Percentiles rank a stretch among this genome's conserved stretches.
Evolutionary conservation across 371 early-diverging fungal genomes (phyloP).

Genomic region (Mucor saturninus): DNA sequence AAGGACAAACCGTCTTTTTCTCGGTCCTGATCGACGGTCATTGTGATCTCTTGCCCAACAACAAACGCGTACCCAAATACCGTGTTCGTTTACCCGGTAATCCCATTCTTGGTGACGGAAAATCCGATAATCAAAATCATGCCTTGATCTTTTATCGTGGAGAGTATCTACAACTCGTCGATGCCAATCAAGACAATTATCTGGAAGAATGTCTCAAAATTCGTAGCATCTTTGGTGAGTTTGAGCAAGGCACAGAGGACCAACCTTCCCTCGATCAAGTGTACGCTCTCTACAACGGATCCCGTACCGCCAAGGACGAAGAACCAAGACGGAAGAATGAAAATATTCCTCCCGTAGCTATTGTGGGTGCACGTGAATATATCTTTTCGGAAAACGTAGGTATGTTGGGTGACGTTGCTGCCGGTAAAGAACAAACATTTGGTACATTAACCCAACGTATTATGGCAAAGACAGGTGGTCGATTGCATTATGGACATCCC

Average conservation of each 20-base stretch:
- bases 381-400: constrained; percentile 92
- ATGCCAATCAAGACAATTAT: constrained; percentile 95
- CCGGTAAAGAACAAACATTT: constrained; percentile 91
- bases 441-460: constrained; percentile 89
- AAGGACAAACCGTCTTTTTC: constrained; percentile 60
- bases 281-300: constrained; percentile 25
- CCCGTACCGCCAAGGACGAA: too few species aligned
- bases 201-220: constrained; percentile 90
- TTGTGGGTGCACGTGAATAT: constrained; percentile 90
- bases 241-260: constrained; percentile 67
- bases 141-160: constrained; percentile 88
- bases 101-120: constrained; percentile 92
- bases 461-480: constrained; percentile 85
- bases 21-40: constrained; percentile 82
- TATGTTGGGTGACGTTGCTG: constrained; percentile 88
- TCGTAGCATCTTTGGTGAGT: constrained; percentile 87
- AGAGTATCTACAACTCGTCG: constrained; percentile 87
- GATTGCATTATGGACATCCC: constrained; percentile 92
- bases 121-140: constrained; percentile 92
- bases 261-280: constrained; percentile 39
- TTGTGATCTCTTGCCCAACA: constrained; percentile 67
- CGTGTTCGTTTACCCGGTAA: constrained; percentile 85
- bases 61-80: constrained; percentile 75
- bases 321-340: background rate
- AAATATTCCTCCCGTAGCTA: constrained; percentile 75